Percentiles rank a stretch among this genome's conserved stretches.
phyloP scores from a whole-genome alignment of 768 basidiomycete genomes.

The Hirschioporus abietinus region DNA sequence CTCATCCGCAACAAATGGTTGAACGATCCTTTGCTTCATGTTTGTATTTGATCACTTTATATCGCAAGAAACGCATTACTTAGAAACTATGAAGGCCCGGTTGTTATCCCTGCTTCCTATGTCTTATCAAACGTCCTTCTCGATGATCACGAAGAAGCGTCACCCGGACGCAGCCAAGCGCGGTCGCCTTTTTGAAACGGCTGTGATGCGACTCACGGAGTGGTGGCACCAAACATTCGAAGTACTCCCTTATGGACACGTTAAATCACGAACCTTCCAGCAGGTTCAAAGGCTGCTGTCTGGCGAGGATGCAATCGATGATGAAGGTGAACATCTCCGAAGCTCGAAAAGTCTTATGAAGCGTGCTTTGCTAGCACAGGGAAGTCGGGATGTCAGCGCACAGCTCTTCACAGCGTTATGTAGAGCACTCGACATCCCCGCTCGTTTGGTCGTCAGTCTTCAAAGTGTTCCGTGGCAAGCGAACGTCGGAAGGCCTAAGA shows the following conservation, averaged over 20 bases:
- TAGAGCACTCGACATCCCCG: conserved; percentile 79
- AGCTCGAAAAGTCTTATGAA: conserved; percentile 90
- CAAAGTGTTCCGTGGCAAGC: conserved; percentile 92
- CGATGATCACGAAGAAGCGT: conserved; percentile 72
- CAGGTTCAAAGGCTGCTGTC: conserved; percentile 49
- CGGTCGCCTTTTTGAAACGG: conserved; percentile 82
- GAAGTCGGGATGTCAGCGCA: conserved; percentile 80
- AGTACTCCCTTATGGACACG: conserved; percentile 55
- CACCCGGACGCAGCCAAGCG: conserved; percentile 77
- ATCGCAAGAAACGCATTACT: conserved; percentile 8
- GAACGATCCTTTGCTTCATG: conserved; percentile 79
- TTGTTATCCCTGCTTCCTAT: conserved; percentile 84
- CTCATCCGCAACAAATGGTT: conserved; percentile 75
- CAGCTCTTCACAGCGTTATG: conserved; percentile 91
- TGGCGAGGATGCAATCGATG: conserved; percentile 37
- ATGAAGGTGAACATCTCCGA: conserved; percentile 62
- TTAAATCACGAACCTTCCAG: conserved; percentile 73
- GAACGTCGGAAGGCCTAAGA: conserved; percentile 51
- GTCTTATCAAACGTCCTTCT: conserved; percentile 73
- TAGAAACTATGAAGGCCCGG: conserved; percentile 56
- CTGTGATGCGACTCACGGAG: conserved; percentile 61
- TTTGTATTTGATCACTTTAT: conserved; percentile 29
- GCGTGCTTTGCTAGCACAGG: conserved; percentile 73
- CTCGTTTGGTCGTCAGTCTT: conserved; percentile 82
- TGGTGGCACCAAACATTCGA: conserved; percentile 84